Conservation (phyloP, 78 protist genomes). For the Goniomonas avonlea region DNA sequence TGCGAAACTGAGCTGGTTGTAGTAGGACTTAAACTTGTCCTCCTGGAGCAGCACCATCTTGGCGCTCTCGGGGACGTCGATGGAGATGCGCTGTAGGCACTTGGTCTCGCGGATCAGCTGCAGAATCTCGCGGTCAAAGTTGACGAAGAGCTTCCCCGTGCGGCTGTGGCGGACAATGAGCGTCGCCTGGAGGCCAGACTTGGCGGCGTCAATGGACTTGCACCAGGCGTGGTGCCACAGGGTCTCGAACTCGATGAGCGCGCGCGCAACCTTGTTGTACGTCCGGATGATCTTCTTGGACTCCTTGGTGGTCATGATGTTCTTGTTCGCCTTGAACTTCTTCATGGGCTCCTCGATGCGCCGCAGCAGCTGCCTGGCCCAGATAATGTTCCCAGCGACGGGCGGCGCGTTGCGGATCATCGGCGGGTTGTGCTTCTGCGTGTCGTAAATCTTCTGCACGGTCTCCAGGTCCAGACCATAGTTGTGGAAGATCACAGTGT, state of each 20-base stretch:
- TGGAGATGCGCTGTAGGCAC: slow-evolving; percentile 47
- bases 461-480: slow-evolving; percentile 60
- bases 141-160: slow-evolving; percentile 39
- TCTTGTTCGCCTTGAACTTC: slow-evolving; percentile 36
- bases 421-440: slow-evolving; percentile 51
- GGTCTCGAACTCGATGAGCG: slow-evolving; percentile 62
- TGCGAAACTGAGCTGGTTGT: slow-evolving; percentile 31
- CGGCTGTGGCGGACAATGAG: slow-evolving; percentile 52
- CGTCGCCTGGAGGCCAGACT: slow-evolving; percentile 56
- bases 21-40: slow-evolving; percentile 41
- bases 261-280: slow-evolving; percentile 64
- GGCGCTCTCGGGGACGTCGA: slow-evolving; percentile 57
- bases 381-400: slow-evolving; percentile 58
- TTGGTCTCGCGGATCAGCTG: slow-evolving; percentile 61
- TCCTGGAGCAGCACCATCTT: slow-evolving; percentile 48
- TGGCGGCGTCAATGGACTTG: slow-evolving; percentile 23
- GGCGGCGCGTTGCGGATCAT: slow-evolving; percentile 72
- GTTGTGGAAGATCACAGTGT: slow-evolving; percentile 51
- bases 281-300: slow-evolving; percentile 48
- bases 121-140: slow-evolving; percentile 57
- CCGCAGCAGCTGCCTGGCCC: slow-evolving; percentile 63
- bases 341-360: slow-evolving; percentile 64
- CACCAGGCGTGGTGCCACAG: slow-evolving; percentile 59
- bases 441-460: slow-evolving; percentile 56
- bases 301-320: slow-evolving; percentile 43